Percentiles rank a stretch among this genome's conserved stretches.
phyloP scores from a whole-genome alignment of 2,329 filamentous ascomycete species.

The Neonectria hederae region DNA sequence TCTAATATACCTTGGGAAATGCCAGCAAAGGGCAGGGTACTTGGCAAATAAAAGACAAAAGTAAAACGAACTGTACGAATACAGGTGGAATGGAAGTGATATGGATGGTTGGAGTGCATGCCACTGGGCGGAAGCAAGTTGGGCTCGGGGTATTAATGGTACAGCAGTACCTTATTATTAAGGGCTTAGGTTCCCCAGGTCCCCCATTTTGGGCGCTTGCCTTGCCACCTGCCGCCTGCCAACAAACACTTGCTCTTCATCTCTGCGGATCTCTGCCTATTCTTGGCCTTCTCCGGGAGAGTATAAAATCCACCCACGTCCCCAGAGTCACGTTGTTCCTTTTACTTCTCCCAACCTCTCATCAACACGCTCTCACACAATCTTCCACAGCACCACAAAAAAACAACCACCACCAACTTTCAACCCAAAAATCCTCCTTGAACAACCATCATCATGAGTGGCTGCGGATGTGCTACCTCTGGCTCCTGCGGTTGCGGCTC shows the following conservation, averaged over 20 bases:
- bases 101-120: neutral
- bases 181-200: neutral
- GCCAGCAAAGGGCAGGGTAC: neutral
- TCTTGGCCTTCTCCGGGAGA: neutral
- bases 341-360: conserved; percentile 2
- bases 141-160: too few species aligned
- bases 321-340: neutral
- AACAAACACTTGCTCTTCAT: neutral
- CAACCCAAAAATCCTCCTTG: conserved; percentile 11
- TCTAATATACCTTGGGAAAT: neutral
- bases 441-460: conserved; percentile 50
- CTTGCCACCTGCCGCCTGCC: neutral
- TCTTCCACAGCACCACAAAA: neutral
- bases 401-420: neutral
- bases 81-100: neutral
- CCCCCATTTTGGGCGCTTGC: neutral
- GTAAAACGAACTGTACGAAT: neutral
- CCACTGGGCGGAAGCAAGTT: neutral
- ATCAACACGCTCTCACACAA: conserved; percentile 16
- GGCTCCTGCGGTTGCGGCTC: conserved; percentile 55
- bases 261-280: neutral
- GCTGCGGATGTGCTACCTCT: conserved; percentile 53
- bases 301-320: neutral
- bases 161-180: neutral
- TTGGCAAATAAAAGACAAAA: neutral